These are phyloP conservation scores for Nakazawaea populi DNA, from an alignment of 805 yeast species.

Conservation along the genomic window DNA sequence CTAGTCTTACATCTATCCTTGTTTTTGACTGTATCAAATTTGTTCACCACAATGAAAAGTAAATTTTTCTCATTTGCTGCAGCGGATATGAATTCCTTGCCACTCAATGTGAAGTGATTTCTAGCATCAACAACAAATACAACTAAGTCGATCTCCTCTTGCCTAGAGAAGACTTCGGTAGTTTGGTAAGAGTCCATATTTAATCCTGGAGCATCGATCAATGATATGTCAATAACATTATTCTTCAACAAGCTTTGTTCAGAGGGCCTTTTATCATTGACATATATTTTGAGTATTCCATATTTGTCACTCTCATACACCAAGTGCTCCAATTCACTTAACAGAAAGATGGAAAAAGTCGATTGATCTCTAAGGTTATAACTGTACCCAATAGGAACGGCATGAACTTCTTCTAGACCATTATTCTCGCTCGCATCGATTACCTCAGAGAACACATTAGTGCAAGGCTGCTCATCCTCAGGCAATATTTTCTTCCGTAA, in stretches of 20 bases:
- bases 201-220: slow-evolving; percentile 96
- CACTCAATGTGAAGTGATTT: slow-evolving; percentile 90
- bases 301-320: slow-evolving; percentile 72
- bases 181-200: slow-evolving; percentile 92
- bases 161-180: slow-evolving; percentile 89
- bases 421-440: slow-evolving; percentile 74
- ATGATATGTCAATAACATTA: slow-evolving; percentile 86
- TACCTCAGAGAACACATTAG: slow-evolving; percentile 93
- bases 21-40: slow-evolving; percentile 81
- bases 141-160: slow-evolving; percentile 94
- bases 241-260: slow-evolving; percentile 72
- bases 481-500: slow-evolving; percentile 76
- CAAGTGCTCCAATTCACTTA: slow-evolving; percentile 57
- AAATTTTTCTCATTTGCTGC: slow-evolving; percentile 90
- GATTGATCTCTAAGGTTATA: slow-evolving; percentile 55
- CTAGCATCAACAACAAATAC: slow-evolving; percentile 96
- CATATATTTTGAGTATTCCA: slow-evolving; percentile 71
- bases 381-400: slow-evolving; percentile 53
- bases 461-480: slow-evolving; percentile 97
- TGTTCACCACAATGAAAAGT: slow-evolving; percentile 90
- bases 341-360: slow-evolving; percentile 51
- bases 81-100: slow-evolving; percentile 85
- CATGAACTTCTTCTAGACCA: slow-evolving; percentile 87
- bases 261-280: slow-evolving; percentile 65
- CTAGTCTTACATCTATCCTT: slow-evolving; percentile 71